Evolutionary conservation across 345 rosid genomes (phyloP).

Genomic region (Euphorbia peplus): DNA sequence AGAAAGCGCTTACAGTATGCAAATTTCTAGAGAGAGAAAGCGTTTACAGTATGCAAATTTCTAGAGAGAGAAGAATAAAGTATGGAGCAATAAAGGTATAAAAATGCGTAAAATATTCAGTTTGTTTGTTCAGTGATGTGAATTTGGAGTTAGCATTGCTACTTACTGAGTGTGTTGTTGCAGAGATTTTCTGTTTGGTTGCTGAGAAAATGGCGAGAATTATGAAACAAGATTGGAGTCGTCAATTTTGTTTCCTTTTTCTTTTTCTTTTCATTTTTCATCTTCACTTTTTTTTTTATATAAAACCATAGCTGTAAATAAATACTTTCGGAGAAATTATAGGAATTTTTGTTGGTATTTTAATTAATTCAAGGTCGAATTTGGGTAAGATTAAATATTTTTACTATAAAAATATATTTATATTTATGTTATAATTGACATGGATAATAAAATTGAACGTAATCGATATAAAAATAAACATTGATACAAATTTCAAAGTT

Average conservation of each 20-base stretch:
- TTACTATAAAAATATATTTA: too few species aligned
- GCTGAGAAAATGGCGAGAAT: neutral
- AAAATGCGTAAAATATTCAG: neutral
- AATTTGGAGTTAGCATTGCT: neutral
- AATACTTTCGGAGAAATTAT: too few species aligned
- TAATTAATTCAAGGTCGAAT: too few species aligned
- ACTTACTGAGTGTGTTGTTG: neutral
- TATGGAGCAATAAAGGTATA: neutral
- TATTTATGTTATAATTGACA: too few species aligned
- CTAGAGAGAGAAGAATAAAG: neutral
- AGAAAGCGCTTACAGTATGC: slow-evolving; percentile 17
- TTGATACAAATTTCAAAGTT: too few species aligned
- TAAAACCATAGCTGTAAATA: too few species aligned
- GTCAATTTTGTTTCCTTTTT: neutral
- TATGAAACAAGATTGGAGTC: neutral
- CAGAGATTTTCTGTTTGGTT: neutral
- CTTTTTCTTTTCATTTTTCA: neutral
- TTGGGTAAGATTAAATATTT: too few species aligned
- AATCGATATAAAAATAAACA: too few species aligned
- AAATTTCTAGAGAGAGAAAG: slow-evolving; percentile 17
- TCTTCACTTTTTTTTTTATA: too few species aligned
- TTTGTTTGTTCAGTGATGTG: neutral
- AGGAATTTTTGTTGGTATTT: too few species aligned
- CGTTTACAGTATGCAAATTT: too few species aligned
- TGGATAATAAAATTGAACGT: too few species aligned